Evolutionary conservation across 2,329 filamentous ascomycete species (phyloP), one percentile per base, ranked within the genome.

Genomic region (Sphaerulina musiva): DNA sequence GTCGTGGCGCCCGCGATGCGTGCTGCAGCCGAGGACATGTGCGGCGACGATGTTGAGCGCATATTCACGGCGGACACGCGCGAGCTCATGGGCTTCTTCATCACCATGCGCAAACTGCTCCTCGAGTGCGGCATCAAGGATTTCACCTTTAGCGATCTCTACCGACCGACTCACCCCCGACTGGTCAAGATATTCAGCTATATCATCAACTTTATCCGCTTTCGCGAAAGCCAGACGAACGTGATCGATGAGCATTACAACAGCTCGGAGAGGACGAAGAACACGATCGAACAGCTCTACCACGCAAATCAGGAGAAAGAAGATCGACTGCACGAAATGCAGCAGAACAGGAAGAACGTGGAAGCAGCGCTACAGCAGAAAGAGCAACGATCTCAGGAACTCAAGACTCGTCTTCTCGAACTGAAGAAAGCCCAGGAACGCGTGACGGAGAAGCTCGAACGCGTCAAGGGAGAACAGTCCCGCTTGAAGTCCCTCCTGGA

Each of bases 161-260:
- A 95, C 69, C 87, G 86, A 69, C 93, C 93, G 12, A 95, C 89
- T 1, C 88, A 95, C 68, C 86, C 89, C 54, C 87, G 93, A 43
- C 80, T 97, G 11, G 86, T 92, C 66, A 95, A 93, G 75, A 95
- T 97, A 66, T 93, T 98, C 70, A 95, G 89, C 61, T 96, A 96
- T 72, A 82, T 97, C 60, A 98, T 98, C 77, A 98, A 98, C 74
- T 98, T 98, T 72, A 91, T 97, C 62, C 85, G 93, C 50, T 98
- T 97, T 74, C 87, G 93, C 64, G 91, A 96, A 74, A 90, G 86
- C 58, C 92, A 97, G 72, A 95, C 90, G 1, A 77, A 78, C 39
- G 83, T 93, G 31, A 95, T 97, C 60, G 91, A 96, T 69, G 83
- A 95, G 69, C 87, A 97, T 73, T 93, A 93, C 75, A 93, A 95